Percentiles rank a stretch among this genome's conserved stretches.
Evolutionary conservation across 2,329 filamentous ascomycete species (phyloP).

Genomic region (Cercospora canescens): DNA sequence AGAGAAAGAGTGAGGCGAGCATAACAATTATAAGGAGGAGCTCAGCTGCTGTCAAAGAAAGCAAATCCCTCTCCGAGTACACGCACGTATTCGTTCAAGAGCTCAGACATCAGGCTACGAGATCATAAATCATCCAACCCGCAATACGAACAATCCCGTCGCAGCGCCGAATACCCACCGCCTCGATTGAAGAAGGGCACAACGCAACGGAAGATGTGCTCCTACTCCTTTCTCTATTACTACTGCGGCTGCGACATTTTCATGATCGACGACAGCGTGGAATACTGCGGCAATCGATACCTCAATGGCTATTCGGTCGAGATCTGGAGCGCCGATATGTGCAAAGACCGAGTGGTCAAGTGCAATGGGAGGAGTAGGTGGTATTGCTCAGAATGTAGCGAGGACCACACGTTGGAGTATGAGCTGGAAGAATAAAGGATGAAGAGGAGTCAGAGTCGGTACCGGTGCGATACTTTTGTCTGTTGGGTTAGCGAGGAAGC

Average conservation of each 20-base stretch:
- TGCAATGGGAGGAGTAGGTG: constrained; percentile 19
- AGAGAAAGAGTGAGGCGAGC: background rate
- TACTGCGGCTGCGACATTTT: constrained; percentile 52
- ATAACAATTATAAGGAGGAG: background rate
- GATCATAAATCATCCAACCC: background rate
- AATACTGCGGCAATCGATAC: constrained; percentile 47
- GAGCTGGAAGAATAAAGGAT: constrained; percentile 60
- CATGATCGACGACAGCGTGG: constrained; percentile 48
- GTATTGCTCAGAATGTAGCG: constrained; percentile 21
- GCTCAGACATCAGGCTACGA: background rate
- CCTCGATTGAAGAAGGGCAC: background rate
- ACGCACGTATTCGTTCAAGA: background rate
- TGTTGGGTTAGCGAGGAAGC: background rate
- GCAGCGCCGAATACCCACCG: background rate
- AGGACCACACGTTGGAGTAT: constrained; percentile 27
- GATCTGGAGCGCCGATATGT: constrained; percentile 49
- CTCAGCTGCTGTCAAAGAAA: background rate
- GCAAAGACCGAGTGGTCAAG: constrained; percentile 27
- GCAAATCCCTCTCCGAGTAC: background rate
- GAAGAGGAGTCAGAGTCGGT: constrained; percentile 63
- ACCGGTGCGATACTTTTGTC: background rate
- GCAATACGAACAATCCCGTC: background rate
- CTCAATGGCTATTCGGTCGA: constrained; percentile 50
- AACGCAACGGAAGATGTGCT: constrained; percentile 40
- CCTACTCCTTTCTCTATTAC: constrained; percentile 50